These are phyloP conservation scores for Penicillium capsulatum DNA, from an alignment of 2,329 filamentous ascomycete species.

Conservation along the genomic window DNA sequence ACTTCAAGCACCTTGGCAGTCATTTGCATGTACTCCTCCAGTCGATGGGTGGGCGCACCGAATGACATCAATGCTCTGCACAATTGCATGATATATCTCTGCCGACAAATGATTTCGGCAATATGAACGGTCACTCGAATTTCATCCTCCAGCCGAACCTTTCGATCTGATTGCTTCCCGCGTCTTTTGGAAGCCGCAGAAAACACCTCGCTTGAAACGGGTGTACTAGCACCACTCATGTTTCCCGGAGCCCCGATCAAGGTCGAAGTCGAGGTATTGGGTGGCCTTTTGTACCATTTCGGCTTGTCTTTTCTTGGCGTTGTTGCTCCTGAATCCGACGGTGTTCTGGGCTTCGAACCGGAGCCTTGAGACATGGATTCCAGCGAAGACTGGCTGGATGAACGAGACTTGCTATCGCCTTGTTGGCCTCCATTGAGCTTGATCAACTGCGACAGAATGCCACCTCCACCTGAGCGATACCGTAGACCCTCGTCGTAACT, in stretches of 20 bases:
- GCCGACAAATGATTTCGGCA: conserved; percentile 67
- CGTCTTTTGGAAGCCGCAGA: conserved; percentile 27
- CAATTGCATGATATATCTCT: conserved; percentile 77
- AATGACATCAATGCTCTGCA: conserved; percentile 83
- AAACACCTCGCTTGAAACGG: conserved; percentile 26
- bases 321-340: conserved; percentile 6
- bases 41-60: conserved; percentile 84
- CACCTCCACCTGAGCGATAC: conserved; percentile 28
- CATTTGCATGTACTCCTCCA: conserved; percentile 87
- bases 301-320: conserved; percentile 19
- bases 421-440: conserved; percentile 23
- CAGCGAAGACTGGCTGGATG: conserved; percentile 13
- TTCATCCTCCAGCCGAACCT: conserved; percentile 41
- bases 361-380: conserved; percentile 6
- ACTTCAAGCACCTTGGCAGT: conserved; percentile 79
- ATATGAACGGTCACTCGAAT: conserved; percentile 58
- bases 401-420: conserved; percentile 6
- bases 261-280: conserved; percentile 24
- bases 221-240: conserved; percentile 29
- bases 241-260: conserved; percentile 17
- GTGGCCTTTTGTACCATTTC: conserved; percentile 36
- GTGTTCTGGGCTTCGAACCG: conserved; percentile 8
- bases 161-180: conserved; percentile 16
- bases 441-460: conserved; percentile 32
- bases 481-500: conserved; percentile 14